Evolutionary conservation across 73 alveolate species (phyloP).

Genomic region (Vitrella brassicaformis): DNA sequence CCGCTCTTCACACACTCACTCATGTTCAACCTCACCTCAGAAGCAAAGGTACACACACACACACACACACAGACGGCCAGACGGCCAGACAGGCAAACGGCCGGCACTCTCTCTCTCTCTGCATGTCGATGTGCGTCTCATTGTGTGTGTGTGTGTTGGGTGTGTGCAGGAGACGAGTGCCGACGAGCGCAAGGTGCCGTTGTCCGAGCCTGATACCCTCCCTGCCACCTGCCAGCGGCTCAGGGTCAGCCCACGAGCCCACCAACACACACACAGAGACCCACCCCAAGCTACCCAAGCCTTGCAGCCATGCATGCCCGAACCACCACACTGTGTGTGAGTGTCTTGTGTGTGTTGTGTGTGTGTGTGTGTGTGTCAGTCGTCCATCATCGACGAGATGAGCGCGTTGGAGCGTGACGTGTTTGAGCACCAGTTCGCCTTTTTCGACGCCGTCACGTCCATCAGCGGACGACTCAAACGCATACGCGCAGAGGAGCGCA

Average conservation of each 20-base stretch:
- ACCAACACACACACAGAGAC: no score
- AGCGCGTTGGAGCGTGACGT: neutral
- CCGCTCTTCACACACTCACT: neutral
- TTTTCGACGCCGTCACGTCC: constrained; percentile 45
- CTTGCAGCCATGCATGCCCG: no score
- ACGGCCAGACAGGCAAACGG: no score
- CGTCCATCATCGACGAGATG: neutral
- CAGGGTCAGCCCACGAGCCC: no score
- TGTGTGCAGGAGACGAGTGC: no score
- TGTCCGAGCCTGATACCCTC: no score
- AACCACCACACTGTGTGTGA: neutral
- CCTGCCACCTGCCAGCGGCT: no score
- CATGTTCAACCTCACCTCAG: neutral
- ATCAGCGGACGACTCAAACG: constrained; percentile 55
- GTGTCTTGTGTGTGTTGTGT: neutral
- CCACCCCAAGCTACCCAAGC: no score
- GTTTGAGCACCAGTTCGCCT: constrained; percentile 40
- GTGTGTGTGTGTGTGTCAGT: neutral
- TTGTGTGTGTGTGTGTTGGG: neutral
- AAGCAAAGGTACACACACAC: neutral
- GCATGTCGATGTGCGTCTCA: neutral
- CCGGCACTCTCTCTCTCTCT: neutral
- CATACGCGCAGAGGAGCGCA: constrained; percentile 65
- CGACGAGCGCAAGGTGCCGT: no score
- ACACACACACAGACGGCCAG: no score